Percentiles rank a stretch among this genome's conserved stretches.
Evolutionary conservation across 345 rosid species (phyloP).

Genomic region (Citrus trifoliata): DNA sequence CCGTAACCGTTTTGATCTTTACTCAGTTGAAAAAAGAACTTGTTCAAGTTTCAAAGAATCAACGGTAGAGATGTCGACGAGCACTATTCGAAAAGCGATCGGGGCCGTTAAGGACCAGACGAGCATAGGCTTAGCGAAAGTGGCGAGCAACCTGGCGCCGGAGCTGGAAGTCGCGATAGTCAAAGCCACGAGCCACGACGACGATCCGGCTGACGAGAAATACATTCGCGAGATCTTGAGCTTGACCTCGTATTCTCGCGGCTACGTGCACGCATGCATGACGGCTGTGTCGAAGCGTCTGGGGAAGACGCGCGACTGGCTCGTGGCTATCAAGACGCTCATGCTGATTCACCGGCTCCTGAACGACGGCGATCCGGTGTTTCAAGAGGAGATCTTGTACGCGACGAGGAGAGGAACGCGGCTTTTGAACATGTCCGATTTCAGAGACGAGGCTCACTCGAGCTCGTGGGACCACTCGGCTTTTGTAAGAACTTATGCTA

Average conservation of each 20-base stretch:
- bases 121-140: slow-evolving; percentile 71
- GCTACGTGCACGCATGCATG: slow-evolving; percentile 75
- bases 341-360: slow-evolving; percentile 70
- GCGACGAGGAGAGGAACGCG: slow-evolving; percentile 74
- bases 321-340: slow-evolving; percentile 78
- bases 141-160: slow-evolving; percentile 78
- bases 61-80: slow-evolving; percentile 55
- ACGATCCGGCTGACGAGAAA: slow-evolving; percentile 77
- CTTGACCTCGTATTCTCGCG: slow-evolving; percentile 73
- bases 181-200: slow-evolving; percentile 95
- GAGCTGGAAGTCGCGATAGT: slow-evolving; percentile 94
- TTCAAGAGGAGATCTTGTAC: slow-evolving; percentile 73
- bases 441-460: slow-evolving; percentile 75
- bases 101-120: slow-evolving; percentile 86
- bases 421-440: slow-evolving; percentile 80
- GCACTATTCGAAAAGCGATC: slow-evolving; percentile 74
- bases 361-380: slow-evolving; percentile 64
- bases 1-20: not conserved
- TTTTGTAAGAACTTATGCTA: slow-evolving; percentile 66
- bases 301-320: slow-evolving; percentile 87
- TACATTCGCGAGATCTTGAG: slow-evolving; percentile 75
- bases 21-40: not conserved
- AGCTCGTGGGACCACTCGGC: slow-evolving; percentile 87
- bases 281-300: slow-evolving; percentile 67
- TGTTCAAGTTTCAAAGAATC: not conserved